A percentile compares a stretch with the other conserved stretches of the same genome.
Evolutionary conservation across 345 rosid genomes (phyloP).

Genomic region (Clausena lansium): DNA sequence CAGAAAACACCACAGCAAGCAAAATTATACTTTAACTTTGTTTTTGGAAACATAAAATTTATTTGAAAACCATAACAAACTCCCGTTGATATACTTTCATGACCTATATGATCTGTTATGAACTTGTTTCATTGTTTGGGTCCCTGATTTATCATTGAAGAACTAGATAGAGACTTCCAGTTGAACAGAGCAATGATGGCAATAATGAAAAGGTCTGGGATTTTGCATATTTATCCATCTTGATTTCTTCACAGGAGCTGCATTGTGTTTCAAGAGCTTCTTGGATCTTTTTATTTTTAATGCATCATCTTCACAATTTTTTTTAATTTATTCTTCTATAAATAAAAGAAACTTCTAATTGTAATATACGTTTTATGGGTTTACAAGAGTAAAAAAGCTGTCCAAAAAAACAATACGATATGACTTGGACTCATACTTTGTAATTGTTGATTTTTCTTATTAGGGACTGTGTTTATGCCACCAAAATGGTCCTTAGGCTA

Average conservation of each 20-base stretch:
- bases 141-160: not conserved
- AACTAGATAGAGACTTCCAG: no score
- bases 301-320: not conserved
- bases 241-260: not conserved
- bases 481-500: slow-evolving; percentile 97
- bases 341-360: not conserved
- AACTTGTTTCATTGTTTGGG: not conserved
- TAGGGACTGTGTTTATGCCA: slow-evolving; percentile 91
- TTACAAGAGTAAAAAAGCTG: not conserved
- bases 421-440: not conserved
- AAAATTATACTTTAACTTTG: not conserved
- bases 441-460: slow-evolving; percentile 4
- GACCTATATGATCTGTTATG: not conserved
- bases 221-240: not conserved
- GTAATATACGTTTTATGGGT: not conserved
- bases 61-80: not conserved
- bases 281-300: not conserved
- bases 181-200: not conserved
- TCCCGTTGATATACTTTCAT: not conserved
- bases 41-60: no score
- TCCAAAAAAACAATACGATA: not conserved
- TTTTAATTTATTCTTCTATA: not conserved
- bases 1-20: not conserved
- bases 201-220: not conserved
- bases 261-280: not conserved